Evolutionary conservation across 2,329 filamentous ascomycete genomes (phyloP).

Genomic region (Ascochyta viciae-villosae): DNA sequence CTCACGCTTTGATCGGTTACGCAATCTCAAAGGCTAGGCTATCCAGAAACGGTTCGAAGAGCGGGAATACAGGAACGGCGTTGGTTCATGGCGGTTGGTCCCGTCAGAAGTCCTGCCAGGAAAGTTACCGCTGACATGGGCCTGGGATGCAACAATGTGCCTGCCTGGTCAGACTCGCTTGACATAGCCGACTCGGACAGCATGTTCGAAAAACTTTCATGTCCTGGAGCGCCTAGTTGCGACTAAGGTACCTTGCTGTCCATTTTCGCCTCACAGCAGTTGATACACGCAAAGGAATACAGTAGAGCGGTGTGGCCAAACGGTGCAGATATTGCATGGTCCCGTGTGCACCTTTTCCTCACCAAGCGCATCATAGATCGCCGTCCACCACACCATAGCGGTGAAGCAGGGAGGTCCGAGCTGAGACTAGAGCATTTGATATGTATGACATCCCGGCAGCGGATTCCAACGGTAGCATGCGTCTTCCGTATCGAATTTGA

Average conservation of each 20-base stretch:
- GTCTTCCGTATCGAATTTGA: not conserved
- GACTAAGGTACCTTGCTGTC: not conserved
- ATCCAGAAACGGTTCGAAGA: slow-evolving; percentile 3
- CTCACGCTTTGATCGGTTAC: slow-evolving; percentile 1
- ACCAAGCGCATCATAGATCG: slow-evolving; percentile 5
- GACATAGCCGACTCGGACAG: not conserved
- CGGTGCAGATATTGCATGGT: slow-evolving; percentile 1
- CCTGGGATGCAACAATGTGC: slow-evolving; percentile 32
- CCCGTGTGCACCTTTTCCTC: slow-evolving; percentile 6
- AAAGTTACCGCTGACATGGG: slow-evolving; percentile 44
- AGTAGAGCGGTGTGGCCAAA: slow-evolving; percentile 4
- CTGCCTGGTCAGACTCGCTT: slow-evolving; percentile 8
- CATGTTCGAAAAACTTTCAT: not conserved
- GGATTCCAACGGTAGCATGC: not conserved
- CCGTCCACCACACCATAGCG: slow-evolving; percentile 13
- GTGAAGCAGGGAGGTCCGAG: slow-evolving; percentile 17
- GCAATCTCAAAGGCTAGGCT: slow-evolving; percentile 12
- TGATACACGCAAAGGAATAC: not conserved
- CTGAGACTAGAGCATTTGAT: slow-evolving; percentile 14
- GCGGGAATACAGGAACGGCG: slow-evolving; percentile 12
- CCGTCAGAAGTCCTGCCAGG: slow-evolving; percentile 31
- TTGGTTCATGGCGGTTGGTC: slow-evolving; percentile 22
- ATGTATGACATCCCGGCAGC: slow-evolving; percentile 12
- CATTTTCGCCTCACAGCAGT: not conserved
- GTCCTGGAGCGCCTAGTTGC: not conserved